Conservation (phyloP, 805 yeast genomes). For the Candida peoriensis region DNA sequence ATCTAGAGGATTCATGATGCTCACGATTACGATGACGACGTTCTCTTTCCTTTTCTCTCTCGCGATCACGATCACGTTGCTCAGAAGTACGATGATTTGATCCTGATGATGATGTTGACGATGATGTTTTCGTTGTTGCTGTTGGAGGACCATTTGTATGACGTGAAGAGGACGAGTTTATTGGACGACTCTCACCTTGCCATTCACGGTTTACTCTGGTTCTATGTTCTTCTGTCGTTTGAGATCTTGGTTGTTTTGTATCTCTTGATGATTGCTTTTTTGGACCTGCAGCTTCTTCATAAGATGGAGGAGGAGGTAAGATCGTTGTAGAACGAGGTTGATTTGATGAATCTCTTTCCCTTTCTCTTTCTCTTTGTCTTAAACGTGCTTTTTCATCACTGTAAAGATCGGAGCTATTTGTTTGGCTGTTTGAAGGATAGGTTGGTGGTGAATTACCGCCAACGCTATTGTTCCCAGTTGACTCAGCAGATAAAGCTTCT, state of each 20-base stretch:
- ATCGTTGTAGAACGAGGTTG: no score
- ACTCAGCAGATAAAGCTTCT: conserved; percentile 37
- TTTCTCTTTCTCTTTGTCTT: conserved; percentile 16
- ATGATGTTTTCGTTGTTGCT: not conserved
- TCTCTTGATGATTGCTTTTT: conserved; percentile 32
- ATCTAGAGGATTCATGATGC: not conserved
- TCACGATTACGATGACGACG: conserved; percentile 1
- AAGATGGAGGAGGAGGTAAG: conserved; percentile 58
- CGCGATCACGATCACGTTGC: conserved; percentile 5
- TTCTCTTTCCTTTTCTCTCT: conserved; percentile 16
- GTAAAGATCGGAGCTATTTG: conserved; percentile 26
- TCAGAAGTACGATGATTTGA: not conserved
- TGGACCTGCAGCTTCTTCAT: conserved; percentile 63
- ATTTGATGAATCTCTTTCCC: conserved; percentile 10
- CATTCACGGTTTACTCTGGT: conserved; percentile 7
- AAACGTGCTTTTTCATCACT: conserved; percentile 20
- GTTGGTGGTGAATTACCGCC: conserved; percentile 14
- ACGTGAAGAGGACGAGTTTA: conserved; percentile 1
- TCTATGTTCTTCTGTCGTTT: conserved; percentile 13
- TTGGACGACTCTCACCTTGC: conserved; percentile 9
- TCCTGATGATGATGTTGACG: not conserved
- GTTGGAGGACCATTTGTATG: not conserved
- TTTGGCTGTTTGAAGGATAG: conserved; percentile 33
- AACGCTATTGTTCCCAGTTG: conserved; percentile 30
- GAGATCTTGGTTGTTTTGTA: conserved; percentile 36